Conservation (phyloP, 2,329 filamentous ascomycete species). For the Helicocarpus griseus region DNA sequence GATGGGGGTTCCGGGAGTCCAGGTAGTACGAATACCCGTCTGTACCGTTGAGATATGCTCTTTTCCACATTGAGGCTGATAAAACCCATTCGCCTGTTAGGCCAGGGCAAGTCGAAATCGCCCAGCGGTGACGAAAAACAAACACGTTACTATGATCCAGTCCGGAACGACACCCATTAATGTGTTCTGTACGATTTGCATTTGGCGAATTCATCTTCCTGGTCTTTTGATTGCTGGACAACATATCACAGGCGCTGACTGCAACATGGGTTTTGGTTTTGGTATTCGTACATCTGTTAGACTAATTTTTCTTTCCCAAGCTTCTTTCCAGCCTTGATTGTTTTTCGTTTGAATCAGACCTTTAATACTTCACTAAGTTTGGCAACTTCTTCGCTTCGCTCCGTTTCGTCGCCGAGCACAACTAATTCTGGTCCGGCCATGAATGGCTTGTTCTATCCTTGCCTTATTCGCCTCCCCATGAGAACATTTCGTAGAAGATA, state of each 20-base stretch:
- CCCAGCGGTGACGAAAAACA: constrained; percentile 16
- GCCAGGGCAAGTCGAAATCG: constrained; percentile 16
- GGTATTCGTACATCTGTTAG: constrained; percentile 24
- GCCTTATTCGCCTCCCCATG: too few relatives aligned
- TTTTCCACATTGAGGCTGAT: background rate
- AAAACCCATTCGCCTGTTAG: constrained; percentile 8
- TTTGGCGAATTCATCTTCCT: background rate
- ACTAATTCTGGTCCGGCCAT: constrained; percentile 69
- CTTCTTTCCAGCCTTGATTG: too few relatives aligned
- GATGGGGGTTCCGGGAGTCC: constrained; percentile 12
- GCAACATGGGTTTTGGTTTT: too few relatives aligned
- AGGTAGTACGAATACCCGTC: constrained; percentile 1
- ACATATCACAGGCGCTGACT: background rate
- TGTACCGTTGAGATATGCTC: background rate
- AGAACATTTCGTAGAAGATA: too few relatives aligned
- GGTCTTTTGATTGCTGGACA: background rate
- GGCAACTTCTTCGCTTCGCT: constrained; percentile 53
- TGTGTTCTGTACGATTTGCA: background rate
- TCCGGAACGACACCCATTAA: constrained; percentile 27
- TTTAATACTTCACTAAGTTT: constrained; percentile 32
- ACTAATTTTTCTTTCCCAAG: background rate
- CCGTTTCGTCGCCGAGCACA: constrained; percentile 71
- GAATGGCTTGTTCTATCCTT: constrained; percentile 68
- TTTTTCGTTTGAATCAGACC: too few relatives aligned
- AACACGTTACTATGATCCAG: constrained; percentile 33